These are phyloP conservation scores for Plantago rigida DNA, from an alignment of 305 asterid genomes.

Conservation along the genomic window DNA sequence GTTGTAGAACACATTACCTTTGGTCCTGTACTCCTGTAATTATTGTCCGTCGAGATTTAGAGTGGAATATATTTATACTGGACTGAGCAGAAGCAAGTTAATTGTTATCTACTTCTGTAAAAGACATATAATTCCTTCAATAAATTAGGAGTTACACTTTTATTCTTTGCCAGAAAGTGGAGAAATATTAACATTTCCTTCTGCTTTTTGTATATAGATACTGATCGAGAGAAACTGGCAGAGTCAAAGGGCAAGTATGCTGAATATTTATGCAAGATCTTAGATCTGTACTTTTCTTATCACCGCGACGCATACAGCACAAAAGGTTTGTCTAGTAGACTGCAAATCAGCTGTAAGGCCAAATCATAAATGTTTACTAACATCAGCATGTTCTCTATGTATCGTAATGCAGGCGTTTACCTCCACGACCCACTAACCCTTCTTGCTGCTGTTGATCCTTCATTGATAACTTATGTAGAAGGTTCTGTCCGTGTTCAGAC, in stretches of 20 bases:
- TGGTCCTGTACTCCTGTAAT: too few species aligned
- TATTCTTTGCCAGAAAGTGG: background rate
- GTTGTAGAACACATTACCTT: too few species aligned
- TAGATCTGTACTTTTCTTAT: conserved; percentile 69
- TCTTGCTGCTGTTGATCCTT: conserved; percentile 82
- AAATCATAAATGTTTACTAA: conserved; percentile 13
- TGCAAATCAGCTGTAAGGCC: conserved; percentile 8
- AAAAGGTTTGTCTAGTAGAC: conserved; percentile 47
- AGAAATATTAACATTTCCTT: conserved; percentile 8
- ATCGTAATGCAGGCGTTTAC: conserved; percentile 59
- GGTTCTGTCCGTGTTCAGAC: conserved; percentile 88
- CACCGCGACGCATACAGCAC: conserved; percentile 77
- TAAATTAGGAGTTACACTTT: too few species aligned
- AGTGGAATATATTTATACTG: background rate
- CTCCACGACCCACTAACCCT: conserved; percentile 91
- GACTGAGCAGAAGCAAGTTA: background rate
- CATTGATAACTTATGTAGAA: conserved; percentile 66
- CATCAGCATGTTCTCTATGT: conserved; percentile 17
- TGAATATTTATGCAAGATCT: conserved; percentile 66
- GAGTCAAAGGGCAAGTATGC: conserved; percentile 61
- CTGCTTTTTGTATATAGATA: conserved; percentile 33
- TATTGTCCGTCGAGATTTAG: too few species aligned
- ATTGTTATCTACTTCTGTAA: background rate
- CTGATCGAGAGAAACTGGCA: conserved; percentile 63
- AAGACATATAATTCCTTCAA: background rate